phyloP scores from a whole-genome alignment of 306 rosid species.

The Canavalia ensiformis region DNA sequence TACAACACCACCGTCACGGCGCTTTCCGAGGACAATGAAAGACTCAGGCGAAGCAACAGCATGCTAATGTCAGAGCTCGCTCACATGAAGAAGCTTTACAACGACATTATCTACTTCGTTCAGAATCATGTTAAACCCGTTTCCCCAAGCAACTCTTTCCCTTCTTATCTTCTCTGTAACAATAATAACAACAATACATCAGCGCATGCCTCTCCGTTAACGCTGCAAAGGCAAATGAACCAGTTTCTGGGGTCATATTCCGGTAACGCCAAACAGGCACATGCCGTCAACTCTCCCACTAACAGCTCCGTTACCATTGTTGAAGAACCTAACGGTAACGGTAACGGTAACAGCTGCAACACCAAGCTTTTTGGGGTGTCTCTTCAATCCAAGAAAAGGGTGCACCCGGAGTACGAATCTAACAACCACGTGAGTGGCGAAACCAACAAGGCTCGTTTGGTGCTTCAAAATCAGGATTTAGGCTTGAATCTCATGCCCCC shows the following conservation, averaged over 20 bases:
- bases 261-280: slow-evolving; percentile 51
- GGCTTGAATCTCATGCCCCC: slow-evolving; percentile 92
- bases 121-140: slow-evolving; percentile 92
- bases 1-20: slow-evolving; percentile 58
- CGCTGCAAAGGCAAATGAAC: slow-evolving; percentile 55
- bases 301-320: slow-evolving; percentile 70
- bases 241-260: slow-evolving; percentile 58
- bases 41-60: slow-evolving; percentile 82
- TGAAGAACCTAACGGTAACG: slow-evolving; percentile 57
- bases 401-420: slow-evolving; percentile 74
- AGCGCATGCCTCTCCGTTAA: slow-evolving; percentile 22
- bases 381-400: slow-evolving; percentile 79
- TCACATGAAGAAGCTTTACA: slow-evolving; percentile 86
- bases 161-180: slow-evolving; percentile 57
- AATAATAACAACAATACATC: slow-evolving; percentile 1
- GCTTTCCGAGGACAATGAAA: slow-evolving; percentile 86
- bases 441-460: slow-evolving; percentile 62
- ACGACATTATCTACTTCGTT: slow-evolving; percentile 86
- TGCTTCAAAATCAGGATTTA: slow-evolving; percentile 72
- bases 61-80: slow-evolving; percentile 80
- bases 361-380: slow-evolving; percentile 89
- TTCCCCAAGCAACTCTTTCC: slow-evolving; percentile 72
- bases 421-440: slow-evolving; percentile 42
- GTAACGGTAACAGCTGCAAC: slow-evolving; percentile 53
- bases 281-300: slow-evolving; percentile 57